Percentiles rank a stretch among this genome's conserved stretches.
Conservation (phyloP, 805 yeast species). For the Dipodascus geniculatus region DNA sequence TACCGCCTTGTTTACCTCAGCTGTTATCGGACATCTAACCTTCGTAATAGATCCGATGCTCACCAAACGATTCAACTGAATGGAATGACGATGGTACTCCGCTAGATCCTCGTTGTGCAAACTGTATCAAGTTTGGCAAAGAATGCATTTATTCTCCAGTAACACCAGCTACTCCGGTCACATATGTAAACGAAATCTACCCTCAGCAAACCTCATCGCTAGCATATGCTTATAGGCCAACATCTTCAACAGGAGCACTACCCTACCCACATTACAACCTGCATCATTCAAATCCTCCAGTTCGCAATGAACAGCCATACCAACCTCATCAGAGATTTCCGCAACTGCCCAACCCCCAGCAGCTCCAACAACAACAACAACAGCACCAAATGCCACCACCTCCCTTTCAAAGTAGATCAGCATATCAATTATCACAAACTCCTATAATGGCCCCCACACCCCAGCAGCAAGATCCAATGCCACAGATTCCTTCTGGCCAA, state of each 20-base stretch:
- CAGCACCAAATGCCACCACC: neutral
- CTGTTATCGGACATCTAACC: neutral
- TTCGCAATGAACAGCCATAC: neutral
- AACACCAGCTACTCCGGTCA: neutral
- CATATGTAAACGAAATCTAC: neutral
- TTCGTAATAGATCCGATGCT: neutral
- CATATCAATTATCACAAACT: neutral
- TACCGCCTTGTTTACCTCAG: neutral
- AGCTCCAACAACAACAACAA: neutral
- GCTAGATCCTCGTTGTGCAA: neutral
- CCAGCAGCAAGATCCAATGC: neutral
- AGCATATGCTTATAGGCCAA: neutral
- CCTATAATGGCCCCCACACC: neutral
- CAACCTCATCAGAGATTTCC: neutral
- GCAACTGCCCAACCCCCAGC: constrained; percentile 1
- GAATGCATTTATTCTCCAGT: neutral
- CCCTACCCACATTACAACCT: neutral
- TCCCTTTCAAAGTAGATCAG: neutral
- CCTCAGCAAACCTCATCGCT: neutral
- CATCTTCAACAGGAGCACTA: neutral
- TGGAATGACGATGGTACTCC: neutral
- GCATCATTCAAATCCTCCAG: neutral
- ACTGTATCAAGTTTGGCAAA: neutral
- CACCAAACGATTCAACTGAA: neutral
- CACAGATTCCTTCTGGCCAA: neutral